Conservation (phyloP, 768 basidiomycete genomes). For the Tylopilus sp. region DNA sequence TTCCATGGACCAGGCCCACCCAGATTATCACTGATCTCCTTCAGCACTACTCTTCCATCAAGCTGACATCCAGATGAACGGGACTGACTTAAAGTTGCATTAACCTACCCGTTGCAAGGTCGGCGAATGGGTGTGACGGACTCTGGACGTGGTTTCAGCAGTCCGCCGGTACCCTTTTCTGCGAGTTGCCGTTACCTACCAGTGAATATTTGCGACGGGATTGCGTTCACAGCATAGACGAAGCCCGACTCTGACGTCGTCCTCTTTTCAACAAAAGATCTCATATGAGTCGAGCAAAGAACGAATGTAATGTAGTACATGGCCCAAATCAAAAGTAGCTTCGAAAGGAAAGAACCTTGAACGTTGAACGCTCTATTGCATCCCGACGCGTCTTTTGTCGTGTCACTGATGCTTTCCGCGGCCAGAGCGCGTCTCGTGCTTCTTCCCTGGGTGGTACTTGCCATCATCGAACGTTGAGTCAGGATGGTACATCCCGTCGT, state of each 20-base stretch:
- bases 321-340: conserved; percentile 3
- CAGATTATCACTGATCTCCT: too few species aligned
- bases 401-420: conserved; percentile 5
- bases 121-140: too few species aligned
- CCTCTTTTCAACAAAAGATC: background rate
- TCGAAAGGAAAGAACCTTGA: background rate
- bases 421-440: background rate
- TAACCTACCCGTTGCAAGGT: too few species aligned
- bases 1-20: too few species aligned
- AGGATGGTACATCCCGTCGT: conserved; percentile 5
- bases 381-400: background rate
- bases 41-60: too few species aligned
- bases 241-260: background rate
- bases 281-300: conserved; percentile 4
- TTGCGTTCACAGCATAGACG: too few species aligned
- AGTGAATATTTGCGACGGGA: too few species aligned
- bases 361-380: background rate
- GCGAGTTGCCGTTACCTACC: too few species aligned
- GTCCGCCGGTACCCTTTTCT: too few species aligned
- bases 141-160: too few species aligned
- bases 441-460: conserved; percentile 2
- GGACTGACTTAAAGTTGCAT: too few species aligned
- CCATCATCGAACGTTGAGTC: conserved; percentile 8
- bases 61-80: too few species aligned
- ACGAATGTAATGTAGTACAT: conserved; percentile 15